These are phyloP conservation scores for Tricholoma saponaceum DNA, from an alignment of 768 basidiomycete genomes.

Conservation along the genomic window DNA sequence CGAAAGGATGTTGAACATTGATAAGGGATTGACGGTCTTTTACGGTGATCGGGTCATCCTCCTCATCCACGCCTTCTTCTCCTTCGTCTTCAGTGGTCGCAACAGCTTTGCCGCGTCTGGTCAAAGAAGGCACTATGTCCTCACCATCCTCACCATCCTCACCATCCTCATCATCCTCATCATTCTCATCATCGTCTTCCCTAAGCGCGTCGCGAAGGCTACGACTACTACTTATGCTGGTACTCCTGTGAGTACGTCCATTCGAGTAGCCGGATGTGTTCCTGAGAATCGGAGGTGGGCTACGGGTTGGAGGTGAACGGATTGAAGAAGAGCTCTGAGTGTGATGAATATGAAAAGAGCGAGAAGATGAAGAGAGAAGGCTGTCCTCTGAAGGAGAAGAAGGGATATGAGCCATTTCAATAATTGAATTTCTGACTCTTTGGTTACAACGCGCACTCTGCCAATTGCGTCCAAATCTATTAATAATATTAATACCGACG, in stretches of 20 bases:
- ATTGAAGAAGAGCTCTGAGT: constrained; percentile 69
- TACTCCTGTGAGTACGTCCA: constrained; percentile 46
- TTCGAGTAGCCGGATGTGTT: constrained; percentile 51
- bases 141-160: constrained; percentile 29
- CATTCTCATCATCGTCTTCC: constrained; percentile 53
- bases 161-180: constrained; percentile 30
- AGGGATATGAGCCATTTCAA: constrained; percentile 17
- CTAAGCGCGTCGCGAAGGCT: constrained; percentile 36
- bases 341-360: constrained; percentile 44
- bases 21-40: constrained; percentile 97
- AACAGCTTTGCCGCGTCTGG: constrained; percentile 41
- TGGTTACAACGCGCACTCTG: not conserved
- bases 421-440: not conserved
- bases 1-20: constrained; percentile 98
- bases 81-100: constrained; percentile 34
- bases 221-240: constrained; percentile 59
- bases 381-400: constrained; percentile 30
- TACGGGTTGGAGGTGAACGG: constrained; percentile 35
- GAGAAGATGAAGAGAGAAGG: constrained; percentile 33
- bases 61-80: constrained; percentile 64
- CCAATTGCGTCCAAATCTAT: constrained; percentile 12
- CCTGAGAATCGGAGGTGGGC: constrained; percentile 39
- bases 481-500: constrained; percentile 23
- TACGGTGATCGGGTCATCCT: constrained; percentile 85
- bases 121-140: constrained; percentile 8